These are phyloP conservation scores for Nannochloris sp. DNA, from an alignment of 139 green algal genomes.

Conservation along the genomic window DNA sequence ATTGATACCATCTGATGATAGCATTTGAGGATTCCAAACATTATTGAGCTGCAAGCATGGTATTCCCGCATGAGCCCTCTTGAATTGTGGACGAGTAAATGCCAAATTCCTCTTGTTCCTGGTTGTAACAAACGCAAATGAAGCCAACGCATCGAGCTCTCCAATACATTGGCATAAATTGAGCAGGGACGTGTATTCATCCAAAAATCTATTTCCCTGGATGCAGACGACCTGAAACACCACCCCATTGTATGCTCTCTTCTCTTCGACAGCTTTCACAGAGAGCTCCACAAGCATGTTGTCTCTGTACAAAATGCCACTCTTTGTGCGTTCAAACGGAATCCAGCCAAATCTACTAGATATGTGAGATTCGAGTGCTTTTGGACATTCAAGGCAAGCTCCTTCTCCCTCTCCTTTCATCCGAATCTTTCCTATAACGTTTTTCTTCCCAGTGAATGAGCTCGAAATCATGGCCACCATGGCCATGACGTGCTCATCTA, in stretches of 20 bases:
- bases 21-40: constrained; percentile 54
- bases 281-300: not conserved
- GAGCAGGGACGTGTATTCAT: constrained; percentile 6
- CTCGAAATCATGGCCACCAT: too few relatives aligned
- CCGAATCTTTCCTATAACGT: too few relatives aligned
- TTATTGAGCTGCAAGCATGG: constrained; percentile 17
- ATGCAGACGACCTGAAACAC: not conserved
- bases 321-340: too few relatives aligned
- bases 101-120: constrained; percentile 18
- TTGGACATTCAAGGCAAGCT: too few relatives aligned
- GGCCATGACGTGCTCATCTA: too few relatives aligned
- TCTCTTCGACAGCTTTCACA: not conserved
- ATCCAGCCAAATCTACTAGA: too few relatives aligned
- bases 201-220: not conserved
- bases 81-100: constrained; percentile 46
- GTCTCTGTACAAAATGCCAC: not conserved
- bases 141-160: constrained; percentile 49
- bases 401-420: too few relatives aligned
- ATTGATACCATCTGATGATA: not conserved
- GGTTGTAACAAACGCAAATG: constrained; percentile 41
- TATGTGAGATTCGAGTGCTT: too few relatives aligned
- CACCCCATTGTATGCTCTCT: not conserved
- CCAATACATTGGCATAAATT: constrained; percentile 16
- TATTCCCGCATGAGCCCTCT: not conserved
- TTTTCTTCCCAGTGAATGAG: too few relatives aligned